Evolutionary conservation across 2,329 filamentous ascomycete genomes (phyloP).

Genomic region (Clonostachys rhizophaga): DNA sequence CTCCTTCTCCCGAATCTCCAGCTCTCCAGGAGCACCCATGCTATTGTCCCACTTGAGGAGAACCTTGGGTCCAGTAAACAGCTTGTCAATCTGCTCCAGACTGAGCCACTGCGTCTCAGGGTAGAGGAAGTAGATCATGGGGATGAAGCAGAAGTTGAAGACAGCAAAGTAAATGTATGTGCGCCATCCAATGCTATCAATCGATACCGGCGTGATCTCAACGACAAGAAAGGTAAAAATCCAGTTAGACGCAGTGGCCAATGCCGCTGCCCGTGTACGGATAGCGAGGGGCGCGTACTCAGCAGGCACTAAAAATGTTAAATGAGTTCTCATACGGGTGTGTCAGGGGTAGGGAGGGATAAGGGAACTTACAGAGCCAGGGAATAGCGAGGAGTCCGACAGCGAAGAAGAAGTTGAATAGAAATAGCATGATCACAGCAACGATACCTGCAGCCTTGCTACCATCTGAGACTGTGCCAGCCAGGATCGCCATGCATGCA

Average conservation of each 20-base stretch:
- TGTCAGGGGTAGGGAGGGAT: not conserved
- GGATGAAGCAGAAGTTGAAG: conserved; percentile 19
- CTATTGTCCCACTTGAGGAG: conserved; percentile 21
- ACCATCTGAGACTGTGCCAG: conserved; percentile 1
- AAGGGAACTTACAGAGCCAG: conserved; percentile 9
- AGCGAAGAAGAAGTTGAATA: conserved; percentile 30
- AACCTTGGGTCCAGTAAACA: conserved; percentile 24
- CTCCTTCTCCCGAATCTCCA: conserved; percentile 4
- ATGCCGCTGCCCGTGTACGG: conserved; percentile 19
- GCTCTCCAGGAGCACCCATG: conserved; percentile 21
- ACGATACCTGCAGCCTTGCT: conserved; percentile 22
- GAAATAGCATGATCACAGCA: conserved; percentile 32
- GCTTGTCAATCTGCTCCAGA: conserved; percentile 42
- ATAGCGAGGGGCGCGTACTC: conserved; percentile 19
- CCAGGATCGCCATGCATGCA: conserved; percentile 31
- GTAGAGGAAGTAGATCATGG: conserved; percentile 22
- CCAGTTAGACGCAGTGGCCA: conserved; percentile 25
- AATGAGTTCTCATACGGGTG: not conserved
- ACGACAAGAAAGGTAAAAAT: conserved; percentile 27
- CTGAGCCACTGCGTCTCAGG: conserved; percentile 25
- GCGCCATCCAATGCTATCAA: conserved; percentile 15
- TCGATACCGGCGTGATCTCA: conserved; percentile 38
- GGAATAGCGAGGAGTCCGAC: conserved; percentile 22
- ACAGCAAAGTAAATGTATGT: conserved; percentile 12
- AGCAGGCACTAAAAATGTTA: not conserved